Evolutionary conservation across 768 basidiomycete species (phyloP), one percentile per base, ranked within the genome.

Genomic region (Infundibulicybe gibba): DNA sequence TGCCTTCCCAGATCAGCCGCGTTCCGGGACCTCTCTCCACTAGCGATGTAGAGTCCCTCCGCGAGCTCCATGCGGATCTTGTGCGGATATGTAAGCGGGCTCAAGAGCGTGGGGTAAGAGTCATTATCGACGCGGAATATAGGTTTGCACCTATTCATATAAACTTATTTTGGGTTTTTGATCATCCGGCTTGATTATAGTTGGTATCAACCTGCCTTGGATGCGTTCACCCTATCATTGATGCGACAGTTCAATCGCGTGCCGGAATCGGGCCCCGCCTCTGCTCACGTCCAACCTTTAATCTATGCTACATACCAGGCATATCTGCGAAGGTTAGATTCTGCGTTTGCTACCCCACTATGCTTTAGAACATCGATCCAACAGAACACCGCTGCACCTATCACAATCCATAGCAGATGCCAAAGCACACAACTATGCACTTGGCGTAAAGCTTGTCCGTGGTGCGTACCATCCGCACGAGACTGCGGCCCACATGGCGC

Each of bases 381-480:
- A 11, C 49, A 88, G 90, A 44, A 87, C 81, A 1, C 85, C 84
- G 3, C 61, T 66, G n/a, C 83, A 91, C 53, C 76, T 97, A 3
- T 66, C 65, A 0, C 79, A 80, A 15, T 77, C 81, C 32, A 67
- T 94, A 39, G 65, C 64, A 12, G 85, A 89, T 43, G 87, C 94
- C 3, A 71, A 77, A 50, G 62, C 61, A 43, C 71, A 83, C 51
- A 72, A 78, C 32, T 95, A 90, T 59, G 73, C 87, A 0, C 75
- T 95, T 0, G 94, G 94, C 9, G 82, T 92, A 46, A 97, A 97
- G 64, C 85, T 97, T 41, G 94, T 97, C 25, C 81, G 94, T 17
- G 94, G 94, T 0, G 94, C 94, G 2, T 97, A 97, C 63, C 90
- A 94, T 57, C 74, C 81, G 0, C 79, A 87, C 48, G 94, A 97